phyloP scores from a whole-genome alignment of 2,329 filamentous ascomycete species.

The Talaromyces marneffei region DNA sequence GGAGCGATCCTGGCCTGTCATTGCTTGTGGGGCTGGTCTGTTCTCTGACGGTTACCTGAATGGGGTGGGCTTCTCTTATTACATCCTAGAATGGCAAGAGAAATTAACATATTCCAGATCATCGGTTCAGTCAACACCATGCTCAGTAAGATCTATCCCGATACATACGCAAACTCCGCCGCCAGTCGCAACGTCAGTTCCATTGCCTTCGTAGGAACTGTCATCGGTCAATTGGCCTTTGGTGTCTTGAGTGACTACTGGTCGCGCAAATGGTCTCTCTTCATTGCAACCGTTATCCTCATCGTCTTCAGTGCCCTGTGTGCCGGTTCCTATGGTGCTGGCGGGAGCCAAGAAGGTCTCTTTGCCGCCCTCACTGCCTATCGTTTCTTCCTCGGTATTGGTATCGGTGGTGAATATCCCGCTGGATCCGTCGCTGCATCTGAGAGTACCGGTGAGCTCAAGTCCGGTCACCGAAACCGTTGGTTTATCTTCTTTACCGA shows the following conservation, averaged over 20 bases:
- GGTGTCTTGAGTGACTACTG: constrained; percentile 77
- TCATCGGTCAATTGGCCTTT: constrained; percentile 74
- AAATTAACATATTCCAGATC: constrained; percentile 45
- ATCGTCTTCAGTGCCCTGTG: constrained; percentile 77
- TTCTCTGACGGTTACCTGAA: constrained; percentile 93
- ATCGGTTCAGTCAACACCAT: constrained; percentile 84
- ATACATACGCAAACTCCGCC: constrained; percentile 60
- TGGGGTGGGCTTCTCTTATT: constrained; percentile 51
- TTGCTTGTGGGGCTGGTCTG: constrained; percentile 82
- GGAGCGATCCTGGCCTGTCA: constrained; percentile 63
- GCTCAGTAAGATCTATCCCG: constrained; percentile 61
- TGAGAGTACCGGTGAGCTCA: constrained; percentile 77
- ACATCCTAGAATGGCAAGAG: not conserved
- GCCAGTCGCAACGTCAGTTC: constrained; percentile 70
- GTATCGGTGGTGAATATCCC: constrained; percentile 61
- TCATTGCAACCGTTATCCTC: constrained; percentile 75
- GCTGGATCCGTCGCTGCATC: constrained; percentile 73
- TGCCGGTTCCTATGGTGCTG: constrained; percentile 68
- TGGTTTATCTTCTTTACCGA: constrained; percentile 93
- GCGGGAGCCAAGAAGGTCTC: constrained; percentile 63
- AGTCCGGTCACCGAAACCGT: constrained; percentile 71
- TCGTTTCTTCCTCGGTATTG: constrained; percentile 73
- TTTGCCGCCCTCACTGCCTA: constrained; percentile 75
- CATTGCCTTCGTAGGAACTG: constrained; percentile 82
- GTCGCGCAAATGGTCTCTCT: constrained; percentile 75